Evolutionary conservation across 1,284 basidiomycete genomes (phyloP), one percentile per base, ranked within the genome.

Genomic region (Ceratorhiza oryzae-sativae): DNA sequence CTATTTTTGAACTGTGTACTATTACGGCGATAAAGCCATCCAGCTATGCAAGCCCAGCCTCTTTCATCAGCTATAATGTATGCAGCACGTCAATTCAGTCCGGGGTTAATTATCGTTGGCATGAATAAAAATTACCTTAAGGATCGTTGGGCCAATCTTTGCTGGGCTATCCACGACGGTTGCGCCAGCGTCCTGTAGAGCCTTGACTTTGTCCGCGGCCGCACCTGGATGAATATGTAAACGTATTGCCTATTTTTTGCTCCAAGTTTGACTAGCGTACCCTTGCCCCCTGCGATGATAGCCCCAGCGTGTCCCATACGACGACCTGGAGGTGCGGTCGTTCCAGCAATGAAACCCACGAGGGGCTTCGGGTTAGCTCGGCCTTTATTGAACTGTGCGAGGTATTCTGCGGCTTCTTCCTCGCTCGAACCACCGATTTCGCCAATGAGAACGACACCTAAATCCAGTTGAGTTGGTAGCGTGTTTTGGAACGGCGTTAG

Each of bases 341-440:
- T 90, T 73, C 95, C 97, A 73, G 97, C 97, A 79, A 99, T 98
- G 83, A 99, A 99, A 67, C 92, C 93, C 72, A 99, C 95, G 51
- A 99, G 95, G 70, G 97, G 97, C 83, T 99, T 99, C 75, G 94
- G 94, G 77, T 91, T 86, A 74, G 84, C 82, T 51, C 92, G 87
- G 51, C 92, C 94, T 82, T 94, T 92, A 87, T 99, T 99, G 86
- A 94, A 91, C 81, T 88, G 86, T 80, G 93, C 91, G 72, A 99
- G 85, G 83, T 96, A 97, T 78, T 96, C 97, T 3, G 97, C 97
- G 18, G 97, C 97, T 77, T 99, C 97, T 81, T 99, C 97, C 83
- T 99, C 97, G 96, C 98, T 99, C 20, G 92, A 91, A 32, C 97
- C 97, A 77, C 97, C 97, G 78, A 99, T 99, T 83, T 99, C 97